A percentile compares a stretch with the other conserved stretches of the same genome.
These are phyloP conservation scores for Epichloe gansuensis DNA, from an alignment of 2,329 filamentous ascomycete genomes.

Conservation along the genomic window DNA sequence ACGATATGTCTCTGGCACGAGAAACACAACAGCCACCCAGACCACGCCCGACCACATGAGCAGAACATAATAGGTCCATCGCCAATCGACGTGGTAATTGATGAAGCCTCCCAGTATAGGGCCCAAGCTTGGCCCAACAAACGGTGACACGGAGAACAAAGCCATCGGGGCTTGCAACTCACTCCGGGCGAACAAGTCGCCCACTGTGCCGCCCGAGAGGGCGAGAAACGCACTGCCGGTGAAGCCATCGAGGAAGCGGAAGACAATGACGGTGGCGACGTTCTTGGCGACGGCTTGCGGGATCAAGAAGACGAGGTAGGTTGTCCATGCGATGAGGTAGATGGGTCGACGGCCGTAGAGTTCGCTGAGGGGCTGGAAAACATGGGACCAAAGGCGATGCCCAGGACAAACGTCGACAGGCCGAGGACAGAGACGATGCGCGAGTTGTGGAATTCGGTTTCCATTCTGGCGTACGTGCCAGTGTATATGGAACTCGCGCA, in stretches of 20 bases:
- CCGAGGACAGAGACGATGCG: slow-evolving; percentile 67
- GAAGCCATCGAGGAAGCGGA: slow-evolving; percentile 66
- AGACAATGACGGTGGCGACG: slow-evolving; percentile 66
- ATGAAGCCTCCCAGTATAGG: slow-evolving; percentile 67
- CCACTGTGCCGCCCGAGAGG: slow-evolving; percentile 76
- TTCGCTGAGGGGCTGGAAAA: slow-evolving; percentile 51
- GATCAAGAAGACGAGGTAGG: slow-evolving; percentile 70
- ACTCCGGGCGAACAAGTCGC: slow-evolving; percentile 59
- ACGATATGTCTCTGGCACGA: slow-evolving; percentile 84
- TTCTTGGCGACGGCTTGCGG: slow-evolving; percentile 73
- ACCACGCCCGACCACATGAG: slow-evolving; percentile 68
- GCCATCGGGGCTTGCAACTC: slow-evolving; percentile 74
- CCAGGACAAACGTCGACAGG: slow-evolving; percentile 71
- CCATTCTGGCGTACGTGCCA: slow-evolving; percentile 66
- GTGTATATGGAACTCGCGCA: slow-evolving; percentile 85
- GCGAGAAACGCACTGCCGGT: slow-evolving; percentile 56
- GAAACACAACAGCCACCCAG: slow-evolving; percentile 49
- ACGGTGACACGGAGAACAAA: slow-evolving; percentile 57
- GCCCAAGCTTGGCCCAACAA: slow-evolving; percentile 48
- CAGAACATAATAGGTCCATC: slow-evolving; percentile 76
- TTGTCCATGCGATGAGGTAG: slow-evolving; percentile 61
- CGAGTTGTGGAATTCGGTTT: slow-evolving; percentile 59
- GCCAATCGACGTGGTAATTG: slow-evolving; percentile 61
- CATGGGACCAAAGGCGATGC: slow-evolving; percentile 52
- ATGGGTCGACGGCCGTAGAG: slow-evolving; percentile 77